Base-by-base conservation (phyloP, 1,284 basidiomycete genomes). In the Ganoderma multipileum region DNA sequence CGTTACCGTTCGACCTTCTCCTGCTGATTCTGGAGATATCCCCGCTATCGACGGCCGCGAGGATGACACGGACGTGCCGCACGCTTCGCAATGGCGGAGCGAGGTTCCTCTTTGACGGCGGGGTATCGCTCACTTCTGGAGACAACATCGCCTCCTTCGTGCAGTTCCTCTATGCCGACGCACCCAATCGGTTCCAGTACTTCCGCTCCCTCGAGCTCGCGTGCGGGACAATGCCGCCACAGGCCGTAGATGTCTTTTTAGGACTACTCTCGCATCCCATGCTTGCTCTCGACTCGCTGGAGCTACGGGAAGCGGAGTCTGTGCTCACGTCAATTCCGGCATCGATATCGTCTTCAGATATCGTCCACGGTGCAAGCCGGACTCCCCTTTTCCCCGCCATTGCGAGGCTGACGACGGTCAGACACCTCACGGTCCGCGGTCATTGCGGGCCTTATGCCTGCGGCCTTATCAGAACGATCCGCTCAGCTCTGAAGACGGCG, bases 1-100 rank as follows among this genome's bases (percentile, higher is more conserved):
- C 33, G 33, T 33, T 50, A 6, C 47, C 47, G 4, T 26, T 50
- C 47, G 47, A 50, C 23, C 14, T 50, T 11, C 23, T 50, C 23
- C 47, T 50, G 23, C 23, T 26, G 23, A 26, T 50, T 3, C 14
- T 50, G 47, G 47, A 61, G 9, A 2, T 61, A 12, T 52, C 63
- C 0, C 33, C 28, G 2, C 67, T 28, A 12, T 12, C 16, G 12
- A 52, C 60, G 30, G 62, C 59, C 8, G n/a, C 61, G 16, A 62
- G 33, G n/a, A 62, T 68, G 63, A 67, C 62, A 63, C 44, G 57
- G 23, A 70, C 71, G 2, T 72, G 69, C 23, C 65, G 63, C 14
- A 36, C 61, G 4, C 57, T 72, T 4, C 66, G 66, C 16, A 30
- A 44, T 3, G 47, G 39, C 18, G 69, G 68, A 16, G 64, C 67